phyloP scores from a whole-genome alignment of 192 early-diverging fungal species.

The Linnemannia exigua region DNA sequence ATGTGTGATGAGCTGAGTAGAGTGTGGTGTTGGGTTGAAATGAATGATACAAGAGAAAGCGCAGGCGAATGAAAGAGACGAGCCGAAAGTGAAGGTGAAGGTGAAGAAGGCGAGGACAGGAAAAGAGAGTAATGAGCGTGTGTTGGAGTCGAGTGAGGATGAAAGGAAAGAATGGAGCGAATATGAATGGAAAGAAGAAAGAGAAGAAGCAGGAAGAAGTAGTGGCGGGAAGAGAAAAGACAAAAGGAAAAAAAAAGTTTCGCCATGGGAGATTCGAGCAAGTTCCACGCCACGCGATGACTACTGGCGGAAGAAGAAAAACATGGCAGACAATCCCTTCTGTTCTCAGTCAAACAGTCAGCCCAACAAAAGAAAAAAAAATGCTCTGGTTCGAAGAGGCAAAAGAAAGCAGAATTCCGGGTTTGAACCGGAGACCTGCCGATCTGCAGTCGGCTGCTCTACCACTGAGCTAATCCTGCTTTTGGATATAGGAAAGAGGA shows the following conservation, averaged over 20 bases:
- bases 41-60: background rate
- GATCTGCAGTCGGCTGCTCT: slow-evolving; percentile 79
- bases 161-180: background rate
- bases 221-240: background rate
- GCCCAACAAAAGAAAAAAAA: background rate
- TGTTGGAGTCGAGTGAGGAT: background rate
- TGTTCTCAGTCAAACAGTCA: no score
- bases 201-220: background rate
- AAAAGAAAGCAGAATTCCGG: slow-evolving; percentile 67
- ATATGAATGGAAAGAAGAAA: background rate
- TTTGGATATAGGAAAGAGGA: no score
- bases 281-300: slow-evolving; percentile 10
- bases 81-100: background rate
- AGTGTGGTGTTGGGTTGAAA: background rate
- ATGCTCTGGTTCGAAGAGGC: background rate
- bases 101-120: background rate
- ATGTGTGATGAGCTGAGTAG: background rate
- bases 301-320: no score
- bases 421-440: slow-evolving; percentile 75
- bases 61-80: no score
- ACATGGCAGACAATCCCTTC: no score
- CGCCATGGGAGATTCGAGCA: slow-evolving; percentile 20
- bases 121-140: background rate
- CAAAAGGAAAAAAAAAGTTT: slow-evolving; percentile 5
- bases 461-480: slow-evolving; percentile 74